Base-by-base conservation (phyloP, 352 stramenopile species). In the Thraustochytrium sp. region DNA sequence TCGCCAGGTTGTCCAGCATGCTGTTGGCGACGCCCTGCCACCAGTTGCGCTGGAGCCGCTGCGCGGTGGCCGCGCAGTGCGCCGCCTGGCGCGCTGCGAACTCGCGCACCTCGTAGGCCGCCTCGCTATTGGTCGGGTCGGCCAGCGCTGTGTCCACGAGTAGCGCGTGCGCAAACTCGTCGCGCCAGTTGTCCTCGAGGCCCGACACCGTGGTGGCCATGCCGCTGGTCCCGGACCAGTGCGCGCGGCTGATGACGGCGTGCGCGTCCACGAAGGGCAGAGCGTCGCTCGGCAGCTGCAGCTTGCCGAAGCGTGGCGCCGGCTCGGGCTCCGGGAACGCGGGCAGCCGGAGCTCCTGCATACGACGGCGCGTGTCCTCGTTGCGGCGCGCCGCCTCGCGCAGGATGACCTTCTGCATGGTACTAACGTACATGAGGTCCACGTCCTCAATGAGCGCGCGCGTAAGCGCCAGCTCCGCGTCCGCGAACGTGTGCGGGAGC, bases 1-100 rank as follows among this genome's bases (percentile, higher is more conserved):
- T 84, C 18, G 55, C 54, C 23, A 84, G 61, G 59, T 84, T 84
- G 59, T 84, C 75, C 44, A 80, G 68, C 68, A 80, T 80, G 38
- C 34, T 65, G 51, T 80, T 80, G 23, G 40, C 68, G 23, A 80
- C 53, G 34, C 68, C 68, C 68, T 84, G 75, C 61, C 61, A 84
- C 61, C 75, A 84, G 13, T 11, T 29, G 9, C 44, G 26, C 37
- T 61, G 44, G 23, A 84, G 75, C 44, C 34, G 13, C 18, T 23
- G 21, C 16, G 49, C 9, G 0, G 84, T 13, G 9, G 16, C 21
- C 23, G 3, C 31, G 42, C 40, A 59, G 37, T 61, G 37, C 0
- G 26, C 51, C 21, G 44, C 34, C 61, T 84, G 75, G 36, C 40
- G 44, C 16, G 21, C 59, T 2, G 59, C 49, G 84, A 84, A 84